Base-by-base conservation (phyloP, 768 basidiomycete genomes). In the Chalciporus piperatus region DNA sequence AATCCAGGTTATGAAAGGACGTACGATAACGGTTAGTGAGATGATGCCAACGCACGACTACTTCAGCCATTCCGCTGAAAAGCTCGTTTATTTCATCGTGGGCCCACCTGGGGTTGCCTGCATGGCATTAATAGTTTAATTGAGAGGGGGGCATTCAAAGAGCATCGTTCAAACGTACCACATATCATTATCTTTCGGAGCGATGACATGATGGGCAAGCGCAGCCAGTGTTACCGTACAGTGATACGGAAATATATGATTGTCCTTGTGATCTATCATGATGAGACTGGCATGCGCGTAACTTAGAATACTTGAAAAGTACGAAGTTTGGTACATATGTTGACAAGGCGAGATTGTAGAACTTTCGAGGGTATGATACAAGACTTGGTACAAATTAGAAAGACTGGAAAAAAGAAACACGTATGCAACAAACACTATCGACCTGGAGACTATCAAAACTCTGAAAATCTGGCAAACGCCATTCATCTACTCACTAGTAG, bases 91-190 rank as follows among this genome's bases (percentile, higher is more conserved):
- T 74, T 60, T 92, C 89, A 28, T 88, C 78, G 48, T 87, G 79
- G 0, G 88, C 87, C 89, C 89, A 92, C 32, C 83, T 80, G 50
- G 89, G 81, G 49, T 75, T 73, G 48, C 81, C 88, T 88, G 19
- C 14, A 59, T 17, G 32, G 5, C 13, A 12, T 12, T 2, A n/a
- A 8, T 16, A 13, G 5, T 16, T 37, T 37, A 16, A n/a, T n/a
- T 2, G 42, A 25, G 42, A 17, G 37, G 25, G 4, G 1, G 20
- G 27, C 6, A 25, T 19, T 5, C 33, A 14, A 9, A 48, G 5
- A 43, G 27, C 30, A 30, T 30, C 10, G 27, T 32, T 12, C 11
- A 23, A 33, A 33, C 51, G 9, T 56, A 69, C 70, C 70, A 39
- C 63, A 66, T 30, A 70, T 60, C 54, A 70, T 54, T 16, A 71